Evolutionary conservation across 306 rosid species (phyloP), one percentile per base, ranked within the genome.

Genomic region (Leucaena leucocephala): DNA sequence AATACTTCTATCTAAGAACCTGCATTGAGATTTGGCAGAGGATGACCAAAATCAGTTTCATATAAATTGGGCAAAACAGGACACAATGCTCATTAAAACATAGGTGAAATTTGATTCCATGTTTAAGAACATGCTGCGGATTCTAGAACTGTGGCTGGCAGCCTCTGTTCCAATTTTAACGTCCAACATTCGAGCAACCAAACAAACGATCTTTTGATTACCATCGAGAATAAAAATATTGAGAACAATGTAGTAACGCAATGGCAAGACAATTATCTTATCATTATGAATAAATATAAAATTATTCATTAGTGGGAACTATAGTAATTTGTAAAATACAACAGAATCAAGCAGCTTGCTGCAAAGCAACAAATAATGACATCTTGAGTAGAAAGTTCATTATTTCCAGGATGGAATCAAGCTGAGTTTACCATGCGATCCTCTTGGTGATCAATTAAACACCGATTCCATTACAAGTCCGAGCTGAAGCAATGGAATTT

Each of bases 1-100:
- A 64, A 39, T 85, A 48, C 57, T 22, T 39, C 22, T 48, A 48
- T 17, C 13, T 35, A 52, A 73, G 49, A 76, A 81, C 77, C 90
- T 87, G 90, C 83, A 79, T 19, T 66, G 33, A 38, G 49, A 55
- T 72, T 65, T n/a, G 33, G 62, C 42, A 67, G 40, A 84, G 59
- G 27, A 13, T 62, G 14, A 45, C 35, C 62, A 63, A 62, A 10
- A 46, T 74, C 57, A 42, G 54, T 38, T 14, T 21, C 68, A 74
- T 27, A 74, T 58, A 54, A 59, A 22, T 21, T 3, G 9, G 16
- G 55, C 8, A 58, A 22, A 22, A 57, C 33, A 8, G 55, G 21
- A 17, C 6, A 22, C 43, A 17, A 12, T 8, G 54, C 13, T 10
- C 8, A 59, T 45, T 8, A 69, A 22, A 44, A 14, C 42, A 5